Evolutionary conservation across 805 yeast species (phyloP).

Genomic region (Nakazawaea ernobii): DNA sequence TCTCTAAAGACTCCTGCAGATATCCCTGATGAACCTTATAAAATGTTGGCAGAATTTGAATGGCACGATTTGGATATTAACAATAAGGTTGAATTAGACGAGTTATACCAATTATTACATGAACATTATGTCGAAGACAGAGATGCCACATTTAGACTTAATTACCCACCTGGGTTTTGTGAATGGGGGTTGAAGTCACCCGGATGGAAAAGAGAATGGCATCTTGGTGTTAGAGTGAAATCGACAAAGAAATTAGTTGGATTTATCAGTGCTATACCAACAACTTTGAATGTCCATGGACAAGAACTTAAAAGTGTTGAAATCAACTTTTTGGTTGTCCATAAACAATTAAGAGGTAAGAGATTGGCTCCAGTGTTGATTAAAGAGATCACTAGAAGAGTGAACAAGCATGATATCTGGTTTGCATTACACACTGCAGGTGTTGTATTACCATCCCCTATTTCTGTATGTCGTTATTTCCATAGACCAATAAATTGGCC

Average conservation of each 20-base stretch:
- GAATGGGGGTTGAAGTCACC: constrained; percentile 94
- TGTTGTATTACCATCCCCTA: constrained; percentile 85
- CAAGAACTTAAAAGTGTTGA: constrained; percentile 63
- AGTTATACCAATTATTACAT: constrained; percentile 72
- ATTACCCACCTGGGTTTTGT: constrained; percentile 76
- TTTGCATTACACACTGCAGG: constrained; percentile 97
- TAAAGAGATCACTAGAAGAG: constrained; percentile 90
- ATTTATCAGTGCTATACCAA: constrained; percentile 88
- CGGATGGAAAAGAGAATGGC: constrained; percentile 87
- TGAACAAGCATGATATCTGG: constrained; percentile 81
- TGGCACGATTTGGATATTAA: constrained; percentile 78
- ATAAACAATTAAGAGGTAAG: constrained; percentile 88
- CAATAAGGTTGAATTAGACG: constrained; percentile 52
- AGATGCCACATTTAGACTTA: constrained; percentile 88
- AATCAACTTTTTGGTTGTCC: constrained; percentile 90
- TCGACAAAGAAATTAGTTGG: constrained; percentile 76
- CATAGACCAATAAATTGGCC: constrained; percentile 95
- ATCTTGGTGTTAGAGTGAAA: constrained; percentile 86
- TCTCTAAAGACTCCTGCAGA: constrained; percentile 59
- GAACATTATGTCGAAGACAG: constrained; percentile 94
- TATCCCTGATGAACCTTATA: constrained; percentile 63
- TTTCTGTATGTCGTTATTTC: constrained; percentile 80
- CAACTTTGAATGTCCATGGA: constrained; percentile 55
- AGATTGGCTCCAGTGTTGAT: constrained; percentile 92
- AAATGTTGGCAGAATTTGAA: constrained; percentile 73